Evolutionary conservation across 805 yeast species (phyloP).

Genomic region (Wickerhamomyces rabaulensis): DNA sequence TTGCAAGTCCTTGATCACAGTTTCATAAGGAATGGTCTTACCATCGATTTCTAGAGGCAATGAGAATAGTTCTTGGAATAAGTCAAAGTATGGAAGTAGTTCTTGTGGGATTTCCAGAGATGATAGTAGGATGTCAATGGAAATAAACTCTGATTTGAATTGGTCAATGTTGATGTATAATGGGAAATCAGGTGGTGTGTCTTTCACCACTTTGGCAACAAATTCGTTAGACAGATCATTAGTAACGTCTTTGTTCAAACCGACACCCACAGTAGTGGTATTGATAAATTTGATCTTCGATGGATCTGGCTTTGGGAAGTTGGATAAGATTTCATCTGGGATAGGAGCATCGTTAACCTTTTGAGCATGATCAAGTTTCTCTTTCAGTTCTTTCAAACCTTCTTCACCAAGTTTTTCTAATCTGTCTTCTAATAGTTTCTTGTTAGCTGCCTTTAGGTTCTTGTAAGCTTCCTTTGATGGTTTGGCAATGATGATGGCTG

Average conservation of each 20-base stretch:
- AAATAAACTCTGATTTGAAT: conserved; percentile 72
- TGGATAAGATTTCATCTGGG: conserved; percentile 58
- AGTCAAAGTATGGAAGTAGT: conserved; percentile 58
- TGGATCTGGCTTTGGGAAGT: conserved; percentile 72
- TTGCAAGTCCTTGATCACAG: conserved; percentile 69
- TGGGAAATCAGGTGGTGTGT: conserved; percentile 48
- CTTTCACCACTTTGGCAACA: conserved; percentile 20
- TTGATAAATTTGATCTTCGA: conserved; percentile 65
- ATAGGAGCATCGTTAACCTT: conserved; percentile 67
- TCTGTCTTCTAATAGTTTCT: conserved; percentile 44
- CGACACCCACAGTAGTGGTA: conserved; percentile 60
- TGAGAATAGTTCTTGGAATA: conserved; percentile 63
- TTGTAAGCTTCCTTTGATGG: conserved; percentile 66
- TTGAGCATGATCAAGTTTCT: conserved; percentile 56
- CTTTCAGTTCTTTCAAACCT: conserved; percentile 50
- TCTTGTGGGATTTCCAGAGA: conserved; percentile 45
- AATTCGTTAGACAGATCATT: conserved; percentile 27
- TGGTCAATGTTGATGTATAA: conserved; percentile 75
- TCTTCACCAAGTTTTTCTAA: conserved; percentile 46
- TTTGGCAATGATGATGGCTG: conserved; percentile 61
- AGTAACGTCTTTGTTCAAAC: conserved; percentile 35
- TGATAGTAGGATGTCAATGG: conserved; percentile 56
- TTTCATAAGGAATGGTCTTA: conserved; percentile 55
- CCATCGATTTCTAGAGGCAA: conserved; percentile 69
- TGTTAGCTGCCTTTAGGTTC: conserved; percentile 43